Evolutionary conservation across 495 filamentous ascomycete genomes (phyloP).

Genomic region (Penicillium pulvis): DNA sequence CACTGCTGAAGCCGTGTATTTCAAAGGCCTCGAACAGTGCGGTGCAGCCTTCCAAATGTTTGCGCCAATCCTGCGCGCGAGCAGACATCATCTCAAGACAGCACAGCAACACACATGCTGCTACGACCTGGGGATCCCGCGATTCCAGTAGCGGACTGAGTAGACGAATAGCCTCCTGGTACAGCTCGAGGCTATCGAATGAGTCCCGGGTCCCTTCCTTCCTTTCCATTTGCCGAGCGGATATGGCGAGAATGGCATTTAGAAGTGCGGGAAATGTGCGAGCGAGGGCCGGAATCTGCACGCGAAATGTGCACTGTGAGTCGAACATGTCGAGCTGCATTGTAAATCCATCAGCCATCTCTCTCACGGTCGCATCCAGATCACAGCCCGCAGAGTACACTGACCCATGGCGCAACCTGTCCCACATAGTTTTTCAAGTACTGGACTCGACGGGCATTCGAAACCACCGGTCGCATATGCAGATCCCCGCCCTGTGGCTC

Average conservation of each 20-base stretch:
- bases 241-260: constrained; percentile 47
- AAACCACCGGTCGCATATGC: constrained; percentile 25
- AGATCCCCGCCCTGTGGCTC: constrained; percentile 3
- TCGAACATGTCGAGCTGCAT: constrained; percentile 55
- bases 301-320: constrained; percentile 41
- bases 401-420: constrained; percentile 47
- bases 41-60: constrained; percentile 51
- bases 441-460: constrained; percentile 30
- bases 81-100: constrained; percentile 55
- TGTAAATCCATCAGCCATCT: constrained; percentile 1
- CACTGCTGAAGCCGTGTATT: constrained; percentile 45
- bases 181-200: constrained; percentile 46
- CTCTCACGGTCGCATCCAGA: background rate
- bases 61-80: constrained; percentile 46
- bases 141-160: constrained; percentile 38
- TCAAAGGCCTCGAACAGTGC: constrained; percentile 45
- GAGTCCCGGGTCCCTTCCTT: constrained; percentile 38
- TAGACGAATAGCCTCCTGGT: constrained; percentile 48
- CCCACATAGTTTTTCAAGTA: constrained; percentile 50
- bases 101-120: constrained; percentile 44
- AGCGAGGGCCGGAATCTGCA: constrained; percentile 43
- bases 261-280: constrained; percentile 40
- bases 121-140: constrained; percentile 43
- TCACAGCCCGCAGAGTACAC: background rate
- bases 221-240: constrained; percentile 45